Percentiles rank a stretch among this genome's conserved stretches.
Evolutionary conservation across 1,284 basidiomycete species (phyloP).

Genomic region (Sporisorium exsertum): DNA sequence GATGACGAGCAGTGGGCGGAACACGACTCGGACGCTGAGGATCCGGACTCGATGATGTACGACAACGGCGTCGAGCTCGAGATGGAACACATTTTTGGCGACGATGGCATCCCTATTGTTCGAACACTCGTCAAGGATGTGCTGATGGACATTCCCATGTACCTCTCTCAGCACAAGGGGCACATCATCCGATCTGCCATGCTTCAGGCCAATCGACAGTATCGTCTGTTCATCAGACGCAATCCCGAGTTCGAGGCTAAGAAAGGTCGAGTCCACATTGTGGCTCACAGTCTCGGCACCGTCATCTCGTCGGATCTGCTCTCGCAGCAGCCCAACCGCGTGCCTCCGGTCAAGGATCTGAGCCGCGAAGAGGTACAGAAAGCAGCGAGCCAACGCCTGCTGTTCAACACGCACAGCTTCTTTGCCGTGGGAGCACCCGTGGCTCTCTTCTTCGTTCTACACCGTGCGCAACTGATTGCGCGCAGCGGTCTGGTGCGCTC

Average conservation of each 20-base stretch:
- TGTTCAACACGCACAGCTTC: conserved; percentile 71
- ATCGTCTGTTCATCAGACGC: conserved; percentile 73
- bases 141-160: conserved; percentile 72
- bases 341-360: conserved; percentile 53
- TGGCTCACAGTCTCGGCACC: conserved; percentile 73
- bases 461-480: conserved; percentile 73
- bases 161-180: conserved; percentile 71
- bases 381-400: conserved; percentile 34
- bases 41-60: conserved; percentile 46
- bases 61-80: conserved; percentile 70
- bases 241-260: conserved; percentile 71
- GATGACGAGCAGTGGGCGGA: conserved; percentile 70
- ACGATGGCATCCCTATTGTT: conserved; percentile 57
- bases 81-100: conserved; percentile 52
- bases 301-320: conserved; percentile 74
- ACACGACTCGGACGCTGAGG: conserved; percentile 46
- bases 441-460: conserved; percentile 73
- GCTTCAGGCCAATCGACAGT: conserved; percentile 68
- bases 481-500: conserved; percentile 72
- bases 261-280: conserved; percentile 71
- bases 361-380: conserved; percentile 20
- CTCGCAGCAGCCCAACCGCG: conserved; percentile 73
- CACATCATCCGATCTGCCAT: conserved; percentile 73
- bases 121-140: conserved; percentile 65
- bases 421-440: conserved; percentile 74